Base-by-base conservation (phyloP, 768 basidiomycete genomes). In the Lanmaoa rubissima region DNA sequence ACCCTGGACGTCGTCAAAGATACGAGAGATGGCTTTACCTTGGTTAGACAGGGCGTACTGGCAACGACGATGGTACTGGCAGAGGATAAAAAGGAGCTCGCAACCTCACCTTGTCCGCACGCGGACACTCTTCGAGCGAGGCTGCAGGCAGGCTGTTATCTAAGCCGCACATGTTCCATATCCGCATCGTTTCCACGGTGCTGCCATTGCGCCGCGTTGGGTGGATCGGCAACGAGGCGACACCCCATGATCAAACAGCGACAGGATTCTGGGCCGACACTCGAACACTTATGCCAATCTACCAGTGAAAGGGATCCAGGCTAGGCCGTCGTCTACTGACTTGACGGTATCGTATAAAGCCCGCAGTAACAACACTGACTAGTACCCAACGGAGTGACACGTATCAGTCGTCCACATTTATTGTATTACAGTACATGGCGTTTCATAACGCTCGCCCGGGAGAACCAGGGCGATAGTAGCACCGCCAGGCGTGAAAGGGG, bases 151-250 rank as follows among this genome's bases (percentile, higher is more conserved):
- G 50, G 60, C 34, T 12, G 61, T 62, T 63, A 63, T 41, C 56
- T 62, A 63, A 62, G 61, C 61, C 13, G 3, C 21, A 43, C 50
- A 61, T 51, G 60, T 57, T 62, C 45, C 44, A 19, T 34, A n/a
- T 21, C n/a, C 12, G 58, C 46, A 48, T 53, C 45, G 34, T 59
- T 58, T 32, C 49, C 46, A 21, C 41, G 36, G 24, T 26, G 43
- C 26, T 14, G 14, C 24, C 17, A 39, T 31, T 34, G 53, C 34
- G 48, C 54, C 41, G 28, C 26, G 54, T 42, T 35, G 32, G 11
- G 44, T 43, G 28, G 24, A 32, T 17, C 13, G 24, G 32, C 59
- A 61, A n/a, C 53, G 59, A 61, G 60, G 60, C 47, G 36, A 38
- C 28, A 32, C 28, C 45, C 5, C 34, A 35, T 42, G 38, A 28